Evolutionary conservation across 2,329 filamentous ascomycete species (phyloP), one percentile per base, ranked within the genome.

Genomic region (Alternaria burnsii): DNA sequence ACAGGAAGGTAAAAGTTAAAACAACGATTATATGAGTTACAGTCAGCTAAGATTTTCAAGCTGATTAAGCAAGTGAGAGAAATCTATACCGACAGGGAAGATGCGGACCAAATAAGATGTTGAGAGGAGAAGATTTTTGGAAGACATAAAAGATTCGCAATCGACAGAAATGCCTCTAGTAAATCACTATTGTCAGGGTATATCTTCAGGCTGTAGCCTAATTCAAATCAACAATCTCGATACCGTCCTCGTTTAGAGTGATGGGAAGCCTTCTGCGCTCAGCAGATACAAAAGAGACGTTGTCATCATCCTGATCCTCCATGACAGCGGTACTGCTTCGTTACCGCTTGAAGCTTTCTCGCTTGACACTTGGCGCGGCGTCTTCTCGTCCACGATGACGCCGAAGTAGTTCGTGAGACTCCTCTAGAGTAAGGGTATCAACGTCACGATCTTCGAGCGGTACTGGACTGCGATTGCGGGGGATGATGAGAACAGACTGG

Each of bases 401-500:
- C 6, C 30, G 57, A 22, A 74, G 18, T 7, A 71, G 59, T 46
- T 72, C 65, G 5, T 63, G 61, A 34, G 67, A 62, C 30, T 69
- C 70, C 7, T 70, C 61, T 3, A 40, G n/a, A 3, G 26, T 62
- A 5, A 71, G 44, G 0, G 52, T 54, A 4, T 68, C 43, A 3
- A 66, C 8, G 22, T 68, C 61, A 41, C 65, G 53, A 5, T 69
- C 60, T 14, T 71, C 63, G 2, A 69, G 57, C 0, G 64, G 68
- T 2, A 66, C 43, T 1, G 74, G 77, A 11, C 61, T 71, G 1
- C 72, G 73, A 1, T 56, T 69, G 11, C 72, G 68, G 4, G 69
- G 71, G 16, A 80, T 71, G 34, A 81, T 62, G 5, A 71, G 42
- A 3, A 80, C 68, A 1, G 71, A 64, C 57, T 79, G 70, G 1